These are phyloP conservation scores for Sindora glabra DNA, from an alignment of 306 rosid species.

Conservation along the genomic window DNA sequence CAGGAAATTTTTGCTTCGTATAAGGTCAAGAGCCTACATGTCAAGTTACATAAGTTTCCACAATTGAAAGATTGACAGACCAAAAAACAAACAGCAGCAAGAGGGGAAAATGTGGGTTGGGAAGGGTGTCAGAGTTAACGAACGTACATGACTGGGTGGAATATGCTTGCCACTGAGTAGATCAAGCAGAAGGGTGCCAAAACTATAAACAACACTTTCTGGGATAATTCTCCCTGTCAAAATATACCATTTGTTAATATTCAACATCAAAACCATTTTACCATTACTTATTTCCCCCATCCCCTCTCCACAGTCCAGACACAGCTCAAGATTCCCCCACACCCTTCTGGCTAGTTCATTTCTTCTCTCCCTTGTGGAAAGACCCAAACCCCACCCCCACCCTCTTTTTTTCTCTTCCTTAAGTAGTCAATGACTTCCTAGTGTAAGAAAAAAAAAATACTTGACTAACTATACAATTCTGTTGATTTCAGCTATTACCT, in stretches of 20 bases:
- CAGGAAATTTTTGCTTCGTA: conserved; percentile 59
- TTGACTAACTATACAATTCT: not conserved
- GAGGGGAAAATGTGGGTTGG: conserved; percentile 4
- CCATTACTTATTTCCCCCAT: too few species aligned
- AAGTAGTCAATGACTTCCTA: too few species aligned
- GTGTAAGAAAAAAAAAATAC: too few species aligned
- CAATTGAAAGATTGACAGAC: conserved; percentile 1
- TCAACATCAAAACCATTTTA: too few species aligned
- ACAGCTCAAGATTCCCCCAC: too few species aligned
- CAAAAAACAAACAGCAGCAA: conserved; percentile 19
- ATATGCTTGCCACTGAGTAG: conserved; percentile 94
- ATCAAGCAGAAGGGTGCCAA: conserved; percentile 87
- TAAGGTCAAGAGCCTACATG: conserved; percentile 75
- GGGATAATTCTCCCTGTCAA: conserved; percentile 73
- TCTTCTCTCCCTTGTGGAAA: too few species aligned
- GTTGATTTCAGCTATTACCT: conserved; percentile 36
- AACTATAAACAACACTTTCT: conserved; percentile 87
- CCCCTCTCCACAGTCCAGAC: too few species aligned
- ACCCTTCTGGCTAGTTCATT: too few species aligned
- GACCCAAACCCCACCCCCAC: too few species aligned
- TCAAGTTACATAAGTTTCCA: not conserved
- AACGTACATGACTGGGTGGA: conserved; percentile 86
- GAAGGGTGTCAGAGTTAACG: too few species aligned
- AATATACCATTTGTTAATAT: too few species aligned
- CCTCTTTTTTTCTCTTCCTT: too few species aligned